Evolutionary conservation across 768 basidiomycete genomes (phyloP), one percentile per base, ranked within the genome.

Genomic region (Leccinum disarticulatum): DNA sequence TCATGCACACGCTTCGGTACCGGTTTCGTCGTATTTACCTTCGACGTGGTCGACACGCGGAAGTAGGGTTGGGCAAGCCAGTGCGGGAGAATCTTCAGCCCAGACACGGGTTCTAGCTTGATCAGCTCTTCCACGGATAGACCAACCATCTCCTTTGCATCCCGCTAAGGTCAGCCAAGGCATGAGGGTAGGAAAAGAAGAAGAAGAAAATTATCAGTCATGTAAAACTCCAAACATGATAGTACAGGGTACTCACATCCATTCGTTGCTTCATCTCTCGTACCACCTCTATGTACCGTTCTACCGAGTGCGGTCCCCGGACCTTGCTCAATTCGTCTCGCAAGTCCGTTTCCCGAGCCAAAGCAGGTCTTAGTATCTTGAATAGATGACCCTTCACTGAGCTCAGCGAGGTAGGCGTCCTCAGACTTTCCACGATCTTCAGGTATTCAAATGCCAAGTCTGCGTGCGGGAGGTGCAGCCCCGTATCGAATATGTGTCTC

Each of bases 381-480:
- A 97, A 99, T 35, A 99, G 70, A 69, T 99, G 96, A 0, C 92
- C 88, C 68, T 96, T 96, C 64, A 98, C 83, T 0, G 90, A 92
- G 64, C 90, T 87, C 15, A 81, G 68, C 3, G 81, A 68, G 15
- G 95, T 95, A 7, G 79, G 77, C 13, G 93, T 95, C 71, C 85
- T 83, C 15, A 74, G 58, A 19, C 60, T 52, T 30, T 77, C 75
- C 8, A 95, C 93, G 61, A 97, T 91, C 49, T 81, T 80, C 58
- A 98, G 81, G 73, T 98, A 99, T 66, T 96, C 90, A 5, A 89
- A 76, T 0, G 96, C 95, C 9, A 98, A 79, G 57, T 83, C 74
- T 4, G 83, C 81, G 52, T 84, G 83, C 0, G 77, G 81, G 1
- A 84, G 83, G 63, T 92, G 84, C 1, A 77, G 70, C 1, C 76